phyloP scores from a whole-genome alignment of 2,329 filamentous ascomycete species.

The Mycogone perniciosa region DNA sequence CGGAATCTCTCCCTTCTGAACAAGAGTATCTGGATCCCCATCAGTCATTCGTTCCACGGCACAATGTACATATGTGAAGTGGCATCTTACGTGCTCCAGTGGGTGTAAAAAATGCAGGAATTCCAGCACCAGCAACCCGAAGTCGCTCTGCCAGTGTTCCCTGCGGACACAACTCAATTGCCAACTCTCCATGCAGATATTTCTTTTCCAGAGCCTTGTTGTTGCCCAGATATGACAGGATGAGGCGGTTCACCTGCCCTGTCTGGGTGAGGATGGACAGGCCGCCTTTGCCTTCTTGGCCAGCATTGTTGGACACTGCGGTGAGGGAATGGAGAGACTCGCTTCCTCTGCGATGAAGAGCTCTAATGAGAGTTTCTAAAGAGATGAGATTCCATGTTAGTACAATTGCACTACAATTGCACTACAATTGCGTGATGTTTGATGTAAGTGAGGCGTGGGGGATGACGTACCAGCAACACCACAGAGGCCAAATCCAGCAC shows the following conservation, averaged over 20 bases:
- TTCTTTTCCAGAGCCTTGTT: conserved; percentile 72
- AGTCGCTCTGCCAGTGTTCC: conserved; percentile 68
- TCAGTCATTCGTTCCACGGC: conserved; percentile 9
- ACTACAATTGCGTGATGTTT: background rate
- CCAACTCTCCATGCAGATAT: conserved; percentile 67
- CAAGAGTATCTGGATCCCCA: conserved; percentile 47
- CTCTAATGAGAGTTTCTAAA: conserved; percentile 63
- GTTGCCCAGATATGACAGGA: conserved; percentile 69
- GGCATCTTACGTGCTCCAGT: conserved; percentile 56
- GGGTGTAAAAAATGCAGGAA: conserved; percentile 75
- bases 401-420: background rate
- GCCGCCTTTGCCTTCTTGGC: conserved; percentile 60
- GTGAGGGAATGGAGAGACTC: conserved; percentile 62
- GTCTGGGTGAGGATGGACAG: conserved; percentile 61
- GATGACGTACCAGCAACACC: conserved; percentile 57
- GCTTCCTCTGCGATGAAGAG: conserved; percentile 53
- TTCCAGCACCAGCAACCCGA: conserved; percentile 66
- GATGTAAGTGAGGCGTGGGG: background rate
- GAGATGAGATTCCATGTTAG: conserved; percentile 2
- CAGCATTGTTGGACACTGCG: conserved; percentile 76
- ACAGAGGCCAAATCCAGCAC: conserved; percentile 76
- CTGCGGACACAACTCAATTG: conserved; percentile 70
- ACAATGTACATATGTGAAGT: background rate
- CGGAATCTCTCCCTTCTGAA: conserved; percentile 64
- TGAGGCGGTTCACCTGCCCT: conserved; percentile 65